Percentiles rank a stretch among this genome's conserved stretches.
phyloP scores from a whole-genome alignment of 2,329 filamentous ascomycete genomes.

The Berkeleyomyces rouxiae region DNA sequence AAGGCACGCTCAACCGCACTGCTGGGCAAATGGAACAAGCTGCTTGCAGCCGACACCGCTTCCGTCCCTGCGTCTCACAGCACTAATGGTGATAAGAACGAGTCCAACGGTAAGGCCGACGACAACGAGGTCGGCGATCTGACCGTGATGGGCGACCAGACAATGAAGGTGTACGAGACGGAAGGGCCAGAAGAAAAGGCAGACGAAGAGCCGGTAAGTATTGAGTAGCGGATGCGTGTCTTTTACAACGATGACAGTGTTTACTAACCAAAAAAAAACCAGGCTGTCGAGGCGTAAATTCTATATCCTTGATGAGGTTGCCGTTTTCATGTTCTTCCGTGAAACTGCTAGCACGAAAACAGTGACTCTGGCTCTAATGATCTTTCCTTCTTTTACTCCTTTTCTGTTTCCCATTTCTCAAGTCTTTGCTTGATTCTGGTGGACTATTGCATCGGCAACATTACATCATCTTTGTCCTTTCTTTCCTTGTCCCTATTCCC shows the following conservation, averaged over 20 bases:
- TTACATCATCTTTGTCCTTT: slow-evolving; percentile 8
- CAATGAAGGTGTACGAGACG: slow-evolving; percentile 25
- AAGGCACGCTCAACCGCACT: slow-evolving; percentile 66
- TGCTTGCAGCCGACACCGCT: slow-evolving; percentile 45
- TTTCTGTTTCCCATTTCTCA: slow-evolving; percentile 14
- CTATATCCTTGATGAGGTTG: neutral
- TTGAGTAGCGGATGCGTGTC: neutral
- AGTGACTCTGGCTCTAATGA: neutral
- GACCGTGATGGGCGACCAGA: slow-evolving; percentile 22
- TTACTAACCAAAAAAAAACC: neutral
- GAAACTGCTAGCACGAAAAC: neutral
- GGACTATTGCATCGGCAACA: neutral
- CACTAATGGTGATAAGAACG: slow-evolving; percentile 32
- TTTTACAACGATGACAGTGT: neutral
- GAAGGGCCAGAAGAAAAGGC: slow-evolving; percentile 22
- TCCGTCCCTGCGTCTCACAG: slow-evolving; percentile 25
- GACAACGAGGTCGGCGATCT: slow-evolving; percentile 23
- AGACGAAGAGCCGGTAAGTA: slow-evolving; percentile 19
- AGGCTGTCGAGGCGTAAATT: slow-evolving; percentile 1
- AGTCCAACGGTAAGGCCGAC: slow-evolving; percentile 22
- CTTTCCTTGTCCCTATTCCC: slow-evolving; percentile 13
- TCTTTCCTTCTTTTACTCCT: slow-evolving; percentile 5
- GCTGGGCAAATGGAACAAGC: slow-evolving; percentile 77
- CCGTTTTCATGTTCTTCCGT: no score
- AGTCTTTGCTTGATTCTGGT: slow-evolving; percentile 12